Conservation (phyloP, 305 asterid species). For the Fraxinus floribunda region DNA sequence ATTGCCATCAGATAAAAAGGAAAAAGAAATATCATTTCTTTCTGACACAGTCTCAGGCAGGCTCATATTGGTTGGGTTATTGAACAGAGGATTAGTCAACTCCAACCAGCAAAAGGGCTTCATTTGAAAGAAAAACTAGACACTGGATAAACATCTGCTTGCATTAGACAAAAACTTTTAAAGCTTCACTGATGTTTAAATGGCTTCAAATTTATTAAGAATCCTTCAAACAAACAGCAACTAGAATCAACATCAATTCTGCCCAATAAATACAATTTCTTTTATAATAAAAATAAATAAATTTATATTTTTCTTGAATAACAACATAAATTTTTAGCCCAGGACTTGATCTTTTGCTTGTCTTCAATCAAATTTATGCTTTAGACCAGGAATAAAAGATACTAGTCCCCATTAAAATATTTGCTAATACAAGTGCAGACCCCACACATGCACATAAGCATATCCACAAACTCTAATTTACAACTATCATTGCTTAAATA, state of each 20-base stretch:
- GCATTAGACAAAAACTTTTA: background rate
- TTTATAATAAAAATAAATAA: background rate
- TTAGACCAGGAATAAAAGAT: background rate
- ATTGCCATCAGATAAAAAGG: background rate
- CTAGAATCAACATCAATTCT: background rate
- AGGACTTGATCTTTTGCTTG: background rate
- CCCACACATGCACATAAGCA: background rate
- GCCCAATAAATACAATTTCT: background rate
- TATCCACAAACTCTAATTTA: background rate
- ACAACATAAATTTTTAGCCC: background rate
- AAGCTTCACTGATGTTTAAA: background rate
- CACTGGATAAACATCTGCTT: background rate
- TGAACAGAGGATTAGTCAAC: background rate
- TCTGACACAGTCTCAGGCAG: background rate
- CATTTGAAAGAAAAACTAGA: background rate
- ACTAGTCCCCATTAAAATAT: background rate
- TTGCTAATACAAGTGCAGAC: conserved; percentile 4
- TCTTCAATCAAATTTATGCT: background rate
- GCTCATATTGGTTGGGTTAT: background rate
- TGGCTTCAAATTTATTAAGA: conserved; percentile 2
- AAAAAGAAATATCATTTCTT: background rate
- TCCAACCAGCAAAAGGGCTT: background rate
- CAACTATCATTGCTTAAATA: background rate
- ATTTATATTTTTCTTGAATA: background rate
- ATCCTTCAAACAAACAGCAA: background rate